Conservation (phyloP, 208 protist species). For the Sergeia podlipaevii region DNA sequence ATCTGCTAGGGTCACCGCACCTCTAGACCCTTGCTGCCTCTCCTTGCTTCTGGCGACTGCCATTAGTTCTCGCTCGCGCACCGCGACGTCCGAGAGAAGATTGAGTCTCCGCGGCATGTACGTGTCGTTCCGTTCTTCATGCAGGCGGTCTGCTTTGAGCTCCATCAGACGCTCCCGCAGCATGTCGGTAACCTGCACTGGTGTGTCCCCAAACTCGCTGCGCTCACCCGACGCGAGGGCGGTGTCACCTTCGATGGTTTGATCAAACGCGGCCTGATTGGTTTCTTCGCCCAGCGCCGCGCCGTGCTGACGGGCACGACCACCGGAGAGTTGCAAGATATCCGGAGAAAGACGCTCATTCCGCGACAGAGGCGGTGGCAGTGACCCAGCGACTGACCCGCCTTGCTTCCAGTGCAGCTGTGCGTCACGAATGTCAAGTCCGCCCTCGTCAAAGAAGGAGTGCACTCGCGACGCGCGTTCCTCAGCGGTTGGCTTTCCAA, state of each 20-base stretch:
- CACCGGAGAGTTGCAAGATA: slow-evolving; percentile 69
- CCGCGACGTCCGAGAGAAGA: slow-evolving; percentile 29
- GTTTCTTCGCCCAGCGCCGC: slow-evolving; percentile 32
- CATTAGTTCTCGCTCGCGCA: slow-evolving; percentile 5
- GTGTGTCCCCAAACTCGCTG: slow-evolving; percentile 70
- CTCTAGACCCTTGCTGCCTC: no score
- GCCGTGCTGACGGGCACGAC: slow-evolving; percentile 46
- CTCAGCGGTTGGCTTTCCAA: slow-evolving; percentile 4
- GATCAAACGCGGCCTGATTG: slow-evolving; percentile 69
- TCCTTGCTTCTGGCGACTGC: background rate
- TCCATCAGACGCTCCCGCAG: slow-evolving; percentile 85
- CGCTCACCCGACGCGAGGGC: slow-evolving; percentile 12
- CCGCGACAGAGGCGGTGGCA: slow-evolving; percentile 10
- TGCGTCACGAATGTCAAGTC: slow-evolving; percentile 77
- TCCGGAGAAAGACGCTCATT: slow-evolving; percentile 54
- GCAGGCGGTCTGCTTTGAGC: slow-evolving; percentile 72
- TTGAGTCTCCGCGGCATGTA: slow-evolving; percentile 60
- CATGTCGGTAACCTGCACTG: slow-evolving; percentile 87
- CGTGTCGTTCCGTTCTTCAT: slow-evolving; percentile 73
- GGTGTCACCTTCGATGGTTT: slow-evolving; percentile 53
- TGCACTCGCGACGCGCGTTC: slow-evolving; percentile 7
- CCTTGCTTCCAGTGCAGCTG: no score
- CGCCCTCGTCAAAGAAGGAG: slow-evolving; percentile 79
- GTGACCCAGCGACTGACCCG: no score
- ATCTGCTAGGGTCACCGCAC: no score